phyloP scores from a whole-genome alignment of 2,329 filamentous ascomycete genomes.

The Plectosphaerella plurivora region DNA sequence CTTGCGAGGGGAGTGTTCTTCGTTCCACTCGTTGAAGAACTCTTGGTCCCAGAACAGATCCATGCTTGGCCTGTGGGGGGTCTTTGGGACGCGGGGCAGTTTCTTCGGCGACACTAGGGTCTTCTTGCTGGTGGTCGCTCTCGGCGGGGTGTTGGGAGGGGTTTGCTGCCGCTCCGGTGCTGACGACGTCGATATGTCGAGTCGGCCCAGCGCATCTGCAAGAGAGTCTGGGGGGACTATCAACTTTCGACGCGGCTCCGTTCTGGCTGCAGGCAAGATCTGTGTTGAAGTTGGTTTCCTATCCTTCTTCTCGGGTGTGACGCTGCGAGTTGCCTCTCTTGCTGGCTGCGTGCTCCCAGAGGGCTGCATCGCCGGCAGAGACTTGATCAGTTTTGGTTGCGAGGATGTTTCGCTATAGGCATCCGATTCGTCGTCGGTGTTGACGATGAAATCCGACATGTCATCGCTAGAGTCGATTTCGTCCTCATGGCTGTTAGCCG shows the following conservation, averaged over 20 bases:
- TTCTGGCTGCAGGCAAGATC: no score
- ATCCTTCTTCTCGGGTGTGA: no score
- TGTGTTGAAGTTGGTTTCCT: no score
- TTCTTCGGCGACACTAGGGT: conserved; percentile 25
- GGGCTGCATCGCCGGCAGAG: not conserved
- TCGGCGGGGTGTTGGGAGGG: conserved; percentile 12
- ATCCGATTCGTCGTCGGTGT: not conserved
- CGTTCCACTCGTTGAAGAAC: conserved; percentile 59
- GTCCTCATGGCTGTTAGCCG: no score
- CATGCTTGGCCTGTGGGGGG: conserved; percentile 47
- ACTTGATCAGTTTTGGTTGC: not conserved
- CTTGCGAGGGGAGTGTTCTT: conserved; percentile 52
- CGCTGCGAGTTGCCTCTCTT: no score
- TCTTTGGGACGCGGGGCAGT: conserved; percentile 39
- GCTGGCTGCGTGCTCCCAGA: not conserved
- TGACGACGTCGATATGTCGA: not conserved
- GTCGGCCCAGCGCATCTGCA: not conserved
- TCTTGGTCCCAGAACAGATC: conserved; percentile 59
- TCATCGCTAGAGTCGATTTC: not conserved
- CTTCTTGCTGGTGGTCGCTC: conserved; percentile 12
- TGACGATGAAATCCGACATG: not conserved
- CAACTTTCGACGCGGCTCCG: not conserved
- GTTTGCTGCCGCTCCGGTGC: not conserved
- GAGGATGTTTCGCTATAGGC: not conserved
- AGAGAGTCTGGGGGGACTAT: not conserved